Percentiles rank a stretch among this genome's conserved stretches.
Conservation (phyloP, 192 early-diverging fungal genomes). For the Obelidium mucronatum region DNA sequence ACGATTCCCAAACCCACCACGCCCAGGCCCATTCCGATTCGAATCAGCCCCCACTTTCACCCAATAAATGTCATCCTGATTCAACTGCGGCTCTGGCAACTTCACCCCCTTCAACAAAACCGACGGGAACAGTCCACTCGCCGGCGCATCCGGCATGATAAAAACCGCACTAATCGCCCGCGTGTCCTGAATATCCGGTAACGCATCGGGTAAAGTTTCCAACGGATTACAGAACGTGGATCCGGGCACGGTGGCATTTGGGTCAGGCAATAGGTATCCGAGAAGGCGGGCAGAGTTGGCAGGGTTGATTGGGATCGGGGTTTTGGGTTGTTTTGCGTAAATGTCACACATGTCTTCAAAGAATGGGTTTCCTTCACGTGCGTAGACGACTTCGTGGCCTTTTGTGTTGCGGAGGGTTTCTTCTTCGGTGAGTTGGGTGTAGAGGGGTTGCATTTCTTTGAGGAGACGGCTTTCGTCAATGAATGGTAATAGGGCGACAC, state of each 20-base stretch:
- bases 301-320: conserved; percentile 47
- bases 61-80: conserved; percentile 44
- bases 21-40: conserved; percentile 26
- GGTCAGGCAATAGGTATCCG: conserved; percentile 52
- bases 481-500: conserved; percentile 96
- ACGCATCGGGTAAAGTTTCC: conserved; percentile 17
- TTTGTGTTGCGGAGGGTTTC: conserved; percentile 50
- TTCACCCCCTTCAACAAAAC: conserved; percentile 32
- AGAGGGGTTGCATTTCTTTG: conserved; percentile 72
- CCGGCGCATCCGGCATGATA: conserved; percentile 49
- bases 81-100: conserved; percentile 34
- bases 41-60: conserved; percentile 44
- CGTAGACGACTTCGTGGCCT: conserved; percentile 53
- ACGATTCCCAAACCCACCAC: conserved; percentile 33
- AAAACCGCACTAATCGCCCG: conserved; percentile 49
- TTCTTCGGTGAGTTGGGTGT: conserved; percentile 50
- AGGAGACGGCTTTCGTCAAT: conserved; percentile 91
- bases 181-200: conserved; percentile 51
- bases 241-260: conserved; percentile 54
- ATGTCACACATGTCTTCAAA: conserved; percentile 54
- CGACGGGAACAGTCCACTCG: conserved; percentile 41
- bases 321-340: conserved; percentile 37
- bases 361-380: conserved; percentile 38
- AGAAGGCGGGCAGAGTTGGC: conserved; percentile 34
- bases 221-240: conserved; percentile 57